A percentile compares a stretch with the other conserved stretches of the same genome.
These are phyloP conservation scores for Coemansia sp. DNA, from an alignment of 192 early-diverging fungal species.

Conservation along the genomic window DNA sequence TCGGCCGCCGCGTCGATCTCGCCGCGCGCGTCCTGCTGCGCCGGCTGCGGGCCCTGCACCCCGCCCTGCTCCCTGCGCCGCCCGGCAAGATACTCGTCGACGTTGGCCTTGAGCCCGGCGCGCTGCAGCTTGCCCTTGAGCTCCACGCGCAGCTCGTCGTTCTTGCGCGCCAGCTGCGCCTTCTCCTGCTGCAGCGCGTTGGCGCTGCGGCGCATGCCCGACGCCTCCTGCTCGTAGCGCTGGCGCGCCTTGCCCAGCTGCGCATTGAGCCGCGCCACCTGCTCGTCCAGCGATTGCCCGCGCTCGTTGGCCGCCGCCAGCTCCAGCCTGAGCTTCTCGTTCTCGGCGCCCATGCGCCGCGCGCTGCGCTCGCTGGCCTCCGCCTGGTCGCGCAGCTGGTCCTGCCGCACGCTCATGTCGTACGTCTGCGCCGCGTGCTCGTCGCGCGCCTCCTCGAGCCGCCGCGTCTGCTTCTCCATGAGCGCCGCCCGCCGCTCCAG, in stretches of 20 bases:
- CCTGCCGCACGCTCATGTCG: conserved; percentile 26
- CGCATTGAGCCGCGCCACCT: conserved; percentile 16
- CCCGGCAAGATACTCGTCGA: conserved; percentile 48
- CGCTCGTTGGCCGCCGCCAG: conserved; percentile 55
- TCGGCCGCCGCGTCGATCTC: conserved; percentile 11
- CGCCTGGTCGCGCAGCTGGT: conserved; percentile 21
- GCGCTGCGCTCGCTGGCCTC: conserved; percentile 15
- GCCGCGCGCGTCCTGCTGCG: neutral
- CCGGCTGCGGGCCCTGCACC: neutral
- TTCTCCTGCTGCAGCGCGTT: conserved; percentile 62
- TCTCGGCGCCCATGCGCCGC: conserved; percentile 47
- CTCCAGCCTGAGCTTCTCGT: conserved; percentile 54
- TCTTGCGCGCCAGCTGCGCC: conserved; percentile 49
- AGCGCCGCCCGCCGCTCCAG: conserved; percentile 15
- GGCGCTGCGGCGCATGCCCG: conserved; percentile 52
- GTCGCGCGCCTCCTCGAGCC: conserved; percentile 34
- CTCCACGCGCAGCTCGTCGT: conserved; percentile 58
- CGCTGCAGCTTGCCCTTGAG: conserved; percentile 53
- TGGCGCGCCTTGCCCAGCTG: conserved; percentile 51
- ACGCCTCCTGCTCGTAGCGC: conserved; percentile 63
- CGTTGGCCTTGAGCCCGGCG: conserved; percentile 41
- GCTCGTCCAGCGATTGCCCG: conserved; percentile 56
- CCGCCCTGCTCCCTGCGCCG: conserved; percentile 14
- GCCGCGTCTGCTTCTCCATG: conserved; percentile 25
- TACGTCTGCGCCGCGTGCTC: conserved; percentile 30